These are phyloP conservation scores for Phytophthora sansomeana DNA, from an alignment of 352 stramenopile genomes.

Conservation along the genomic window DNA sequence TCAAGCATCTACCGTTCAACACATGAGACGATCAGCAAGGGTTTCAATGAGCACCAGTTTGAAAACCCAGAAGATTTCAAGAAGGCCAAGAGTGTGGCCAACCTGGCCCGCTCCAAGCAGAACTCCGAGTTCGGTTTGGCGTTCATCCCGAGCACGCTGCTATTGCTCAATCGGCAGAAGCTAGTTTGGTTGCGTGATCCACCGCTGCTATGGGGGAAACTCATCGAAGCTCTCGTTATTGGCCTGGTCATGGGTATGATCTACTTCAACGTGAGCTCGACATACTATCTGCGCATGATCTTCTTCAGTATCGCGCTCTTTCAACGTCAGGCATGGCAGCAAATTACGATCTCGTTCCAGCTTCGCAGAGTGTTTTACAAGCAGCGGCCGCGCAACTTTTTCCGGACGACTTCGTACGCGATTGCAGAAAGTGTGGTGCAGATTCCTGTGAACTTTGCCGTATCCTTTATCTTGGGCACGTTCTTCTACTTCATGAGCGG, in stretches of 20 bases:
- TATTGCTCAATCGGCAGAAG: constrained; percentile 69
- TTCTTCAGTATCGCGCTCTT: constrained; percentile 78
- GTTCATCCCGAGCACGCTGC: constrained; percentile 50
- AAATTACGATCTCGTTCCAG: constrained; percentile 80
- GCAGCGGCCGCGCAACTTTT: constrained; percentile 91
- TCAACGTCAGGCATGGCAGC: constrained; percentile 77
- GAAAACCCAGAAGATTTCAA: too few relatives aligned
- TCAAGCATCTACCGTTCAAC: constrained; percentile 67
- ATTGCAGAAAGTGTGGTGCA: constrained; percentile 73
- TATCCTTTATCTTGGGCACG: constrained; percentile 63
- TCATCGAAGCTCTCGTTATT: constrained; percentile 73
- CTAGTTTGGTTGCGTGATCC: constrained; percentile 69
- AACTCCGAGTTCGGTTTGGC: constrained; percentile 63
- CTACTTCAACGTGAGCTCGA: constrained; percentile 64
- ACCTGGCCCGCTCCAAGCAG: constrained; percentile 57
- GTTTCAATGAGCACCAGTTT: constrained; percentile 65
- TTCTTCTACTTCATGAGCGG: constrained; percentile 93
- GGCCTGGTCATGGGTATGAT: constrained; percentile 86
- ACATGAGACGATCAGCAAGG: constrained; percentile 48
- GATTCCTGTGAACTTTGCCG: constrained; percentile 76
- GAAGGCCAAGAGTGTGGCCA: too few relatives aligned
- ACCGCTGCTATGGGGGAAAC: constrained; percentile 68
- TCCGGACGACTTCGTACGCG: constrained; percentile 83
- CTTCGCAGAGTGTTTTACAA: constrained; percentile 92
- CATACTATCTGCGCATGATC: constrained; percentile 77